Evolutionary conservation across 2,329 filamentous ascomycete genomes (phyloP).

Genomic region (Fusarium praegraminearum): DNA sequence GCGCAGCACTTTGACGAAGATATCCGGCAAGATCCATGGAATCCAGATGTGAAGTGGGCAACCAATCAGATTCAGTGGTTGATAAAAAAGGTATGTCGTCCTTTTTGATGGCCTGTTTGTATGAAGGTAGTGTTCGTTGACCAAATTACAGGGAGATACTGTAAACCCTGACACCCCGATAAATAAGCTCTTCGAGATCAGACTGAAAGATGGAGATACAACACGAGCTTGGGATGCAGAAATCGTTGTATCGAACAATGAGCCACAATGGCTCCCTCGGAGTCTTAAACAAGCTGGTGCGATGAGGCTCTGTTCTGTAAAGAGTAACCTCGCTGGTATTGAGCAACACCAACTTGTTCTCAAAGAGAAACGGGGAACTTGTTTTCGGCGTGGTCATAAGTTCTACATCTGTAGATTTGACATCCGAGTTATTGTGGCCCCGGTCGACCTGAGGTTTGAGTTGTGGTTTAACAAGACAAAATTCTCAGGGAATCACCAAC

Average conservation of each 20-base stretch:
- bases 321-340: conserved; percentile 56
- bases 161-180: conserved; percentile 53
- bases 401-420: conserved; percentile 60
- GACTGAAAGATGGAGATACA: conserved; percentile 50
- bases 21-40: conserved; percentile 29
- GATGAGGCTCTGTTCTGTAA: conserved; percentile 55
- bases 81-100: conserved; percentile 32
- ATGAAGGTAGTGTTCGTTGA: conserved; percentile 1
- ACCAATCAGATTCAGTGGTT: conserved; percentile 44
- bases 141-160: conserved; percentile 52
- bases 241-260: conserved; percentile 56
- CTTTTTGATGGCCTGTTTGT: neutral
- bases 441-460: conserved; percentile 64
- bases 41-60: conserved; percentile 35
- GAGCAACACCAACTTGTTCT: conserved; percentile 53
- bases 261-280: conserved; percentile 52
- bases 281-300: conserved; percentile 54
- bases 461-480: conserved; percentile 52
- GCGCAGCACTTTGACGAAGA: conserved; percentile 38
- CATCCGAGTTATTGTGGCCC: conserved; percentile 66
- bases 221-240: conserved; percentile 54
- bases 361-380: conserved; percentile 53
- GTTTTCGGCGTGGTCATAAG: conserved; percentile 52
- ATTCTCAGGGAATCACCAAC: conserved; percentile 39
- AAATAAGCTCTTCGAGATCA: conserved; percentile 51